Evolutionary conservation across 257 asterid genomes (phyloP), one percentile per base, ranked within the genome.

Genomic region (Datura wrightii): DNA sequence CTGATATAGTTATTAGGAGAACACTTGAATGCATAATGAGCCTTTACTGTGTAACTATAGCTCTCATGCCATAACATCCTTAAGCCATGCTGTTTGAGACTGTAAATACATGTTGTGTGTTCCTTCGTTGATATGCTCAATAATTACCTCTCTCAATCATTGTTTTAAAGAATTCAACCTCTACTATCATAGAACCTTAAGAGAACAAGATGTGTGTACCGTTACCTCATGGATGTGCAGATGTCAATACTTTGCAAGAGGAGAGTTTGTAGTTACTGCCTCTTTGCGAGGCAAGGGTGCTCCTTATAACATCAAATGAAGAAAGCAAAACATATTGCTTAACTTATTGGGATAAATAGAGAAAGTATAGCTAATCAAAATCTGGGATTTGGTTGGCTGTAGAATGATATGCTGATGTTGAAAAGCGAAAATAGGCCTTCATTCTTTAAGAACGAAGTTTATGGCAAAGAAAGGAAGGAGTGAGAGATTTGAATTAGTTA

Each of bases 11-110:
- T 78, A 78, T 34, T 52, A 52, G 82, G 82, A 78, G 52, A 7
- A 52, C 63, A 78, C 82, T 78, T 52, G 82, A 76, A 76, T 76
- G 63, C 82, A 34, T 78, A 3, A 15, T 78, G 46, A 78, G 48
- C 63, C 63, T 31, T 78, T 52, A 31, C 46, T 10, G 8, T 31
- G 63, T 31, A 76, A 31, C 31, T 31, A 3, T 76, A 50, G 63
- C 63, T 31, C 63, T 76, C 82, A 14, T 76, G 4, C 62, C 31
- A 31, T 76, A 50, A 50, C 5, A 24, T 74, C 42, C 60, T 74
- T 74, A 42, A 48, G n/a, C 24, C 42, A 6, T 46, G 42, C 81
- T 74, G 59, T 50, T 74, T 48, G 44, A 74, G 42, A 74, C 5
- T 76, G 62, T 13, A 6, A 14, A 50, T 19, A 11, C 62, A 11